Conservation (phyloP, 1,284 basidiomycete species). For the Microbotryum saponariae region DNA sequence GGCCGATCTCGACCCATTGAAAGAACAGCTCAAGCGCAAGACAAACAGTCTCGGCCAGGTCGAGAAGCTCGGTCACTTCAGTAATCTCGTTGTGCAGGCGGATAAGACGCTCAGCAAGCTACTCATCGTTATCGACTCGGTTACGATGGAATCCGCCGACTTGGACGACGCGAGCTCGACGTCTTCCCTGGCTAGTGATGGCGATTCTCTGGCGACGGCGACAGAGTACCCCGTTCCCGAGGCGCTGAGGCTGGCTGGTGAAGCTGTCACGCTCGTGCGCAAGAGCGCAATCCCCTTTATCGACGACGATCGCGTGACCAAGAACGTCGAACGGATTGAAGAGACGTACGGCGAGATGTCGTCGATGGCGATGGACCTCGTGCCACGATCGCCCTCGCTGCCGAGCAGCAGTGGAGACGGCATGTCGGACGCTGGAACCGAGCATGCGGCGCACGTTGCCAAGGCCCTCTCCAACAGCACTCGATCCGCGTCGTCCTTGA, state of each 20-base stretch:
- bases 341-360: constrained; percentile 70
- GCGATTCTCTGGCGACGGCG: no score
- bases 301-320: constrained; percentile 19
- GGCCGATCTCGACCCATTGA: constrained; percentile 55
- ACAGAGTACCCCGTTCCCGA: constrained; percentile 5
- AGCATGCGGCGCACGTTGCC: constrained; percentile 49
- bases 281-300: constrained; percentile 12
- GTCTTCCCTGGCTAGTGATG: no score
- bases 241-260: constrained; percentile 9
- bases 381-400: constrained; percentile 4
- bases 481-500: constrained; percentile 1
- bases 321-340: constrained; percentile 50
- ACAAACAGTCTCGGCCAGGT: constrained; percentile 50
- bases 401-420: constrained; percentile 7
- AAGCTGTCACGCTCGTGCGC: constrained; percentile 9
- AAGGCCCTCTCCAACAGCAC: constrained; percentile 68
- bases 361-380: constrained; percentile 63
- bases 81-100: constrained; percentile 50
- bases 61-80: constrained; percentile 51
- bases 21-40: constrained; percentile 52
- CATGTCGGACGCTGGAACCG: no score
- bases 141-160: neutral
- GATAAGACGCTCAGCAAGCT: constrained; percentile 70
- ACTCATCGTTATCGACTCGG: constrained; percentile 62
- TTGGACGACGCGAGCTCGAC: no score